Percentiles rank a stretch among this genome's conserved stretches.
These are phyloP conservation scores for Alternaria consortialis DNA, from an alignment of 2,329 filamentous ascomycete species.

Conservation along the genomic window DNA sequence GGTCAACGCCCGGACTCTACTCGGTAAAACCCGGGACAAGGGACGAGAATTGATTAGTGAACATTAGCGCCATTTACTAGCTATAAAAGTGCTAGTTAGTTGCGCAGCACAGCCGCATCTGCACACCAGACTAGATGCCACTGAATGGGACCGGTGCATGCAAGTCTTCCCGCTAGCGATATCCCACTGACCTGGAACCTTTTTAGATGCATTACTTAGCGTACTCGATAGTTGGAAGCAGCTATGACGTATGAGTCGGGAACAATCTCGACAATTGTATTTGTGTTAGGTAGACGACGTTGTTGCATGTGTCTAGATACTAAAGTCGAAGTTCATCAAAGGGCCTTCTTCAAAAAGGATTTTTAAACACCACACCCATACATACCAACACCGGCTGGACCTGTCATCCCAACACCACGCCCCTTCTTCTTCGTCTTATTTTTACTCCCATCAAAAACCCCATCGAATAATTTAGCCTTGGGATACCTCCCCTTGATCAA, in stretches of 20 bases:
- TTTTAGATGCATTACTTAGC: neutral
- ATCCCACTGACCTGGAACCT: neutral
- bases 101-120: neutral
- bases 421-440: conserved; percentile 3
- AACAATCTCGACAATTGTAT: neutral
- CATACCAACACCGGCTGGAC: neutral
- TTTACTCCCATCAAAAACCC: neutral
- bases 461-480: conserved; percentile 36
- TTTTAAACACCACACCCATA: neutral
- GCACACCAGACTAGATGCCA: too few relatives aligned
- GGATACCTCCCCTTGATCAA: conserved; percentile 24
- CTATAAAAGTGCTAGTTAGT: too few relatives aligned
- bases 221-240: neutral
- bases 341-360: neutral
- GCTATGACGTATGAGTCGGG: neutral
- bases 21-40: neutral
- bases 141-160: neutral
- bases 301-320: neutral
- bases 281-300: neutral
- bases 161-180: neutral
- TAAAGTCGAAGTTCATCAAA: neutral
- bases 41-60: neutral
- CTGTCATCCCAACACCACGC: neutral
- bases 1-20: neutral
- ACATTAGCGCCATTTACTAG: neutral